Percentiles rank a stretch among this genome's conserved stretches.
Evolutionary conservation across 2,329 filamentous ascomycete species (phyloP).

Genomic region (Fusarium hainanense): DNA sequence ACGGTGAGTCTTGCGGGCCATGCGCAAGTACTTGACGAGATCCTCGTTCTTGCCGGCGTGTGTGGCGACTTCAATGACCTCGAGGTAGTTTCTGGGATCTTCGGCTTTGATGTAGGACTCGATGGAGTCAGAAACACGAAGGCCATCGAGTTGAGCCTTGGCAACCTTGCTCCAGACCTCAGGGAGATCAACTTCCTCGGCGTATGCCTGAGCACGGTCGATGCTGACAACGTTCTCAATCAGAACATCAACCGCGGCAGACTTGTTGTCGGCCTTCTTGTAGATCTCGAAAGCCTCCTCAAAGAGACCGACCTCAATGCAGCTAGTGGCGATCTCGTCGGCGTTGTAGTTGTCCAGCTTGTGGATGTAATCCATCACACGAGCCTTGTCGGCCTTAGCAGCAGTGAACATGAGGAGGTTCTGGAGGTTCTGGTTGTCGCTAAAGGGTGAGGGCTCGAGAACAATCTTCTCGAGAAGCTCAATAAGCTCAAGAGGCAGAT

Average conservation of each 20-base stretch:
- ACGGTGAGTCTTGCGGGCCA: slow-evolving; percentile 96
- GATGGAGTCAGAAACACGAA: slow-evolving; percentile 91
- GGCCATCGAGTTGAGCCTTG: slow-evolving; percentile 96
- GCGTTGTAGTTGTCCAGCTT: slow-evolving; percentile 89
- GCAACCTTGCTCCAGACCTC: slow-evolving; percentile 99
- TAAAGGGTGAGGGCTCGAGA: slow-evolving; percentile 98
- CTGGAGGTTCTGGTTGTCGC: slow-evolving; percentile 95
- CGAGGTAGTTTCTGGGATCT: slow-evolving; percentile 91
- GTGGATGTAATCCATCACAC: slow-evolving; percentile 96
- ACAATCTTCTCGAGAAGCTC: slow-evolving; percentile 99
- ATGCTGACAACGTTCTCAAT: slow-evolving; percentile 98
- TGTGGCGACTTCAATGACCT: slow-evolving; percentile 96
- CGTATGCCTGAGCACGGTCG: slow-evolving; percentile 94
- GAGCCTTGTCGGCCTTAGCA: slow-evolving; percentile 93
- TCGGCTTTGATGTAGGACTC: slow-evolving; percentile 97
- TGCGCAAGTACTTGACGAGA: slow-evolving; percentile 93
- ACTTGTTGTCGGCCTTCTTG: slow-evolving; percentile 95
- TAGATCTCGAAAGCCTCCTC: slow-evolving; percentile 99
- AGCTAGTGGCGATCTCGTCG: slow-evolving; percentile 91
- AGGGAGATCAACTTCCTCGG: slow-evolving; percentile 90
- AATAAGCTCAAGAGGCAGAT: slow-evolving; percentile 93
- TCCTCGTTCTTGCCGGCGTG: slow-evolving; percentile 98
- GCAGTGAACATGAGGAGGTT: slow-evolving; percentile 97
- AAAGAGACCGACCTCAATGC: slow-evolving; percentile 92
- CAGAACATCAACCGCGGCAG: slow-evolving; percentile 87